Percentiles rank a stretch among this genome's conserved stretches.
phyloP scores from a whole-genome alignment of 257 asterid genomes.

The Primulina tabacum region DNA sequence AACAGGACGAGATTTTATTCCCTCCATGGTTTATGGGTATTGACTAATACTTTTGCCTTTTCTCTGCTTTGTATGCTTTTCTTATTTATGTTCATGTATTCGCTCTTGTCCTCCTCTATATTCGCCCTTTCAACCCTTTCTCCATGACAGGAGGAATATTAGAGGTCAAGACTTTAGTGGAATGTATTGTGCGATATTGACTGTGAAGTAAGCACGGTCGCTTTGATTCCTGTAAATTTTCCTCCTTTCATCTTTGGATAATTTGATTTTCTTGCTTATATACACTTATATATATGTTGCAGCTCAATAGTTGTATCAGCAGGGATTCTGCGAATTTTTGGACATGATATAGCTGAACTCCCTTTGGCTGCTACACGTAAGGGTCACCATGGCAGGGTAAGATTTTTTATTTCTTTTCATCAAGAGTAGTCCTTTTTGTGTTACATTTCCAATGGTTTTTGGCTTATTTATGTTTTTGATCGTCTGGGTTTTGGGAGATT shows the following conservation, averaged over 20 bases:
- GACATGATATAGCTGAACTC: slow-evolving; percentile 50
- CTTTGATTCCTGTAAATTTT: slow-evolving; percentile 3
- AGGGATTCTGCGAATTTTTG: slow-evolving; percentile 45
- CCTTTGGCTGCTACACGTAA: slow-evolving; percentile 48
- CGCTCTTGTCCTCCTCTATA: slow-evolving; percentile 5
- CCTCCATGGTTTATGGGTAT: slow-evolving; percentile 97
- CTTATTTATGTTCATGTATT: slow-evolving; percentile 15
- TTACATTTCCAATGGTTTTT: background rate
- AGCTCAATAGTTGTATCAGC: slow-evolving; percentile 58
- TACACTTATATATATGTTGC: slow-evolving; percentile 24
- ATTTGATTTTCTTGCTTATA: background rate
- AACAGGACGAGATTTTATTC: slow-evolving; percentile 96
- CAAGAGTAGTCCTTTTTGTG: background rate
- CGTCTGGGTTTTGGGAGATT: background rate
- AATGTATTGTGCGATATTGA: slow-evolving; percentile 89
- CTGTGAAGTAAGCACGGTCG: slow-evolving; percentile 60
- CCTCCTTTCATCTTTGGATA: background rate
- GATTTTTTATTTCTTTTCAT: background rate
- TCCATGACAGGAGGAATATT: slow-evolving; percentile 74
- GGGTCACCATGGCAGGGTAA: slow-evolving; percentile 47
- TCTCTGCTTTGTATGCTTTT: slow-evolving; percentile 8
- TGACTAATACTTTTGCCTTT: slow-evolving; percentile 23
- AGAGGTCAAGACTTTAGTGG: slow-evolving; percentile 97
- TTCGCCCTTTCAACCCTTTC: background rate
- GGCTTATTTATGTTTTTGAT: background rate